phyloP scores from a whole-genome alignment of 768 basidiomycete genomes.

The Galerina sulciceps region DNA sequence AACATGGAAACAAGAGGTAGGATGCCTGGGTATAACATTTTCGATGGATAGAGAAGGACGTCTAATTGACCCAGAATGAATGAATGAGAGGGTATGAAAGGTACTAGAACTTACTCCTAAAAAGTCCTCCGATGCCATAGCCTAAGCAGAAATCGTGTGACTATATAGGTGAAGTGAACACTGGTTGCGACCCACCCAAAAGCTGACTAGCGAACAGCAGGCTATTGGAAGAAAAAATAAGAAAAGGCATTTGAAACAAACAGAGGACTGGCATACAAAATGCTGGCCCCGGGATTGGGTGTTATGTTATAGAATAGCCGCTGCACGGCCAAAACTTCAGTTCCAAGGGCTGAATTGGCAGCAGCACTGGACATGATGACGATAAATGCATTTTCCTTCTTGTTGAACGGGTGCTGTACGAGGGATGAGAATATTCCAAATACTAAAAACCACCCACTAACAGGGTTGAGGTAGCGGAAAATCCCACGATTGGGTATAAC shows the following conservation, averaged over 20 bases:
- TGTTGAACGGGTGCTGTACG: slow-evolving; percentile 60
- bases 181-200: slow-evolving; percentile 24
- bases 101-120: slow-evolving; percentile 43
- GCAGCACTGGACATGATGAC: slow-evolving; percentile 62
- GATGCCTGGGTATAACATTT: slow-evolving; percentile 54
- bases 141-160: slow-evolving; percentile 28
- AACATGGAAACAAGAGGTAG: slow-evolving; percentile 53
- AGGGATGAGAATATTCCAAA: neutral
- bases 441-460: slow-evolving; percentile 24
- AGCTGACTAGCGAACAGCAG: slow-evolving; percentile 39
- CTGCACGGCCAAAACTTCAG: slow-evolving; percentile 58
- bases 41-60: slow-evolving; percentile 54
- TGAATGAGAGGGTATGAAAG: neutral
- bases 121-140: slow-evolving; percentile 59
- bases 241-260: neutral
- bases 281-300: slow-evolving; percentile 47
- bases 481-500: slow-evolving; percentile 48
- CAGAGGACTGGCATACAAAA: slow-evolving; percentile 35
- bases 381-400: slow-evolving; percentile 62
- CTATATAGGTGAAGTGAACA: too few species aligned
- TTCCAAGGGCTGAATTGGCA: slow-evolving; percentile 55
- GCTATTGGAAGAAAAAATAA: slow-evolving; percentile 16
- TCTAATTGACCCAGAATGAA: slow-evolving; percentile 22
- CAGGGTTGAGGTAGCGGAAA: slow-evolving; percentile 57
- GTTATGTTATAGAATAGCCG: slow-evolving; percentile 56